A percentile compares a stretch with the other conserved stretches of the same genome.
phyloP scores from a whole-genome alignment of 805 yeast species.

The Ogataea glucozyma region DNA sequence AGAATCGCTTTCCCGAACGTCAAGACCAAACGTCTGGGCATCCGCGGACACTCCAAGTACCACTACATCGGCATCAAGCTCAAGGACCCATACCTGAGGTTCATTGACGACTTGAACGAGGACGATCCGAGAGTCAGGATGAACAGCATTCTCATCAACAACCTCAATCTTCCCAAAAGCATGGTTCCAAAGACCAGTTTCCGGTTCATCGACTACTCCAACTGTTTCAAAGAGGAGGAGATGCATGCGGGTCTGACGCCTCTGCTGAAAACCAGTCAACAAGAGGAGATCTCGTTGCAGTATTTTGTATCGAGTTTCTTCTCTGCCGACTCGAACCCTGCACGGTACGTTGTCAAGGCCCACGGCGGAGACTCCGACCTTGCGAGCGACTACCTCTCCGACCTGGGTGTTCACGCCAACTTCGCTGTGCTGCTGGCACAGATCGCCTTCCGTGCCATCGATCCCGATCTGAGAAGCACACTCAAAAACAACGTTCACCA shows the following conservation, averaged over 20 bases:
- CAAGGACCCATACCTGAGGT: constrained; percentile 12
- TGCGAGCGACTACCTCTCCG: background rate
- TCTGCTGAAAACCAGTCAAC: constrained; percentile 4
- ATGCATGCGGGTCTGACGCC: constrained; percentile 3
- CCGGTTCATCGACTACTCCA: constrained; percentile 10
- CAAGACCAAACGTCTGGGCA: constrained; percentile 73
- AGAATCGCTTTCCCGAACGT: constrained; percentile 62
- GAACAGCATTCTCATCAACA: constrained; percentile 14
- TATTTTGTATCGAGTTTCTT: background rate
- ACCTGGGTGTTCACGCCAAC: constrained; percentile 11
- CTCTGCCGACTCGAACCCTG: background rate
- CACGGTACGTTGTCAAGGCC: background rate
- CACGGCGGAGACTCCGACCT: background rate
- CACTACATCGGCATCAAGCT: constrained; percentile 71
- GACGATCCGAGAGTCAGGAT: constrained; percentile 17
- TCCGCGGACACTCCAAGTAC: constrained; percentile 77
- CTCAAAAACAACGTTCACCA: constrained; percentile 6
- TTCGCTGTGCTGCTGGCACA: constrained; percentile 5
- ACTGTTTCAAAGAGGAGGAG: constrained; percentile 8
- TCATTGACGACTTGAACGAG: constrained; percentile 16
- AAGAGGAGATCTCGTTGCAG: background rate
- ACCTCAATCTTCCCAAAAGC: constrained; percentile 11
- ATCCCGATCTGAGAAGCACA: constrained; percentile 1
- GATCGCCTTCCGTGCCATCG: constrained; percentile 7
- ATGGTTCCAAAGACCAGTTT: constrained; percentile 6